phyloP scores from a whole-genome alignment of 805 yeast genomes.

The Lipomyces sp. region DNA sequence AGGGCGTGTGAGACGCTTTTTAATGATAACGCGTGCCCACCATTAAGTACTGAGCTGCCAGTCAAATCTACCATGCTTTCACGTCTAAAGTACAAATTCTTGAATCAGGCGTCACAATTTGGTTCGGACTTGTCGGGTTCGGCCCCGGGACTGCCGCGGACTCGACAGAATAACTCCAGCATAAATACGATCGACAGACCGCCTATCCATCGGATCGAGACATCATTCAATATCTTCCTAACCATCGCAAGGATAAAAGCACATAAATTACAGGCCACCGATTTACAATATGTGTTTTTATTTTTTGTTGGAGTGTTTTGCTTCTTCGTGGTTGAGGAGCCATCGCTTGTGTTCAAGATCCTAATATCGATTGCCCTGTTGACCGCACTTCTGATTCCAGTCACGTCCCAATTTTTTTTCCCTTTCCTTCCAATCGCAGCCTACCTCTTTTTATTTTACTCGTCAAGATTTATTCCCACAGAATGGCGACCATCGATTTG shows the following conservation, averaged over 20 bases:
- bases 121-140: not conserved
- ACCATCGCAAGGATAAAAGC: slow-evolving; percentile 44
- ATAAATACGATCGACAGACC: slow-evolving; percentile 14
- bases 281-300: slow-evolving; percentile 57
- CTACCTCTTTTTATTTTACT: slow-evolving; percentile 83
- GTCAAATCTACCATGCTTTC: not conserved
- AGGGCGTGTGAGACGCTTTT: too few species aligned
- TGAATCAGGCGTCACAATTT: not conserved
- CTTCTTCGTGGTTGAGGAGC: slow-evolving; percentile 46
- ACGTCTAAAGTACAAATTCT: not conserved
- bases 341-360: slow-evolving; percentile 42
- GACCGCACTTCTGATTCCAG: slow-evolving; percentile 64
- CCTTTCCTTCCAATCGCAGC: slow-evolving; percentile 81
- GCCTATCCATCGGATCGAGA: slow-evolving; percentile 30
- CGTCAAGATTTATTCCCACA: slow-evolving; percentile 70
- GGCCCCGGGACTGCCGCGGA: not conserved
- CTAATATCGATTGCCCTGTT: slow-evolving; percentile 58
- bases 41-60: not conserved
- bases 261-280: slow-evolving; percentile 49
- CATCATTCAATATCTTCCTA: slow-evolving; percentile 32
- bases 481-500: slow-evolving; percentile 83
- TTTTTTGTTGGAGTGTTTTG: slow-evolving; percentile 57
- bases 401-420: slow-evolving; percentile 81
- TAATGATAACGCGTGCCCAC: too few species aligned
- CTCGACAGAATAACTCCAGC: not conserved